Evolutionary conservation across 2,329 filamentous ascomycete genomes (phyloP), one percentile per base, ranked within the genome.

Genomic region (Fusarium palustre): DNA sequence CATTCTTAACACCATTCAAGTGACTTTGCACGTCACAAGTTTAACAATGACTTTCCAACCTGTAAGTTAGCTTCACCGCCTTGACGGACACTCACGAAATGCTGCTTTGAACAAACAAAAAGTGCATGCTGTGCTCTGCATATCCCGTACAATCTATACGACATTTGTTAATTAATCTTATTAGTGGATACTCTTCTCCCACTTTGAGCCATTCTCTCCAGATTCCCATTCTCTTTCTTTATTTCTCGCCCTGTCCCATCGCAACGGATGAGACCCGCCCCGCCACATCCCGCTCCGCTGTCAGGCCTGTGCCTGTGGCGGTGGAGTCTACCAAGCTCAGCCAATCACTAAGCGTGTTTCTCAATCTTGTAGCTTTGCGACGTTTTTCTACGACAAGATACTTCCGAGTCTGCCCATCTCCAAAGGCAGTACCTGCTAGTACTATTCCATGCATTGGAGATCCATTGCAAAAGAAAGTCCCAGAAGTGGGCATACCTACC

Each of bases 331-430:
- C 1, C 1, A 9, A 15, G 16, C 11, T 47, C 8, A 30, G n/a
- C 66, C 71, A 73, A 72, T 61, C 56, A 67, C 16, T 12, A 39
- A 18, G 31, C n/a, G 8, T 15, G 34, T 6, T 50, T 54, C 31
- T 18, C 12, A 50, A 28, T 20, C 18, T 61, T 55, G 70, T 73
- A 68, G 5, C 48, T 49, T 39, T 30, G 39, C 24, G 33, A n/a
- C 50, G 36, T 49, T 43, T 33, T 49, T 41, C 20, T 53, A 33
- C 34, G 22, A 4, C 33, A 42, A 54, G 59, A 38, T 72, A 73
- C 71, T 52, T 67, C 72, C 63, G 69, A 59, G 59, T 73, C 66
- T 72, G 66, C 69, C 72, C 68, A 74, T 72, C 22, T 36, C 24
- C 28, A 49, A n/a, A n/a, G n/a, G n/a, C 25, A 30, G 28, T 30